Base-by-base conservation (phyloP, 192 early-diverging fungal species). In the Entrophospora sp. region DNA sequence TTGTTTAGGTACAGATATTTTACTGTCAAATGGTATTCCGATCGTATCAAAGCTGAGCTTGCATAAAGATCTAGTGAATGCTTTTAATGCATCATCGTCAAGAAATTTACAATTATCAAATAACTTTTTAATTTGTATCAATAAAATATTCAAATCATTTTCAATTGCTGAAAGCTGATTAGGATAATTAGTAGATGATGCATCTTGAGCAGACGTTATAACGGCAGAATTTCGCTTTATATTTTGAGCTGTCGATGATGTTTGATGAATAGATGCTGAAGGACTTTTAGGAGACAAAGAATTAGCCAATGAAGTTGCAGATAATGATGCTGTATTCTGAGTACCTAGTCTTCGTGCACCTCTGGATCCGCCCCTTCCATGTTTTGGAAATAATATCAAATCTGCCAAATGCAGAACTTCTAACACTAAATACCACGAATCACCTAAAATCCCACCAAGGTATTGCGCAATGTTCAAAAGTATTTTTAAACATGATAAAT, bases 341-440 rank as follows among this genome's bases (percentile, higher is more conserved):
- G 30, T 66, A 57, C 75, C 55, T 53, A 78, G 51, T 73, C 71
- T 69, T 53, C 73, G 49, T 38, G 71, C 25, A 43, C 48, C 77
- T 32, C 79, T 78, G 2, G 75, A 70, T 1, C 64, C 31, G 10
- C 72, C 68, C 27, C 72, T 44, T 24, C 68, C 72, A 30, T 71
- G 68, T 49, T 79, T 73, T 35, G 66, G 73, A 10, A 82, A 79
- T 45, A 96, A 56, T 18, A 92, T 71, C 69, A 87, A 85, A 46
- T 96, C 94, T 1, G 90, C 88, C 22, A 88, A 83, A 69, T 95
- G 93, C 66, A 96, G 75, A 3, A 93, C 93, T 61, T 93, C 90
- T 35, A 96, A 68, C 1, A 96, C 82, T 31, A 87, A 73, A 67
- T 88, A 92, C 96, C 96, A 99, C 45, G 87, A 79, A 36, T 86